phyloP scores from a whole-genome alignment of 2,329 filamentous ascomycete species.

The Trichoderma sp. region DNA sequence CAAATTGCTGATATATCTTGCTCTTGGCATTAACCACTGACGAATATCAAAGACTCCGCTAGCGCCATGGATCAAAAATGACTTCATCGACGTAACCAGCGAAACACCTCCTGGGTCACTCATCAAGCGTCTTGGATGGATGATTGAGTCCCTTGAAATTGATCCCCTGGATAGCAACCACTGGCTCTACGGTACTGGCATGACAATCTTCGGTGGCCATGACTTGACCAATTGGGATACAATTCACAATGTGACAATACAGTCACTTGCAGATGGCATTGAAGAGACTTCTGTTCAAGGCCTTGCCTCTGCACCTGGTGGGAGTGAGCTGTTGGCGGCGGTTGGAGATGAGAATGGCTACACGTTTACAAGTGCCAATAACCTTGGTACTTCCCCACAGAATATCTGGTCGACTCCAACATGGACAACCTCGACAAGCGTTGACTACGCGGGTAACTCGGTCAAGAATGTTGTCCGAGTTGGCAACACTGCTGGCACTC shows the following conservation, averaged over 20 bases:
- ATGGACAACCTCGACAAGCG: slow-evolving; percentile 13
- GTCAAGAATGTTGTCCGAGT: slow-evolving; percentile 21
- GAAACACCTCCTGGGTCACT: slow-evolving; percentile 5
- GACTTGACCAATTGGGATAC: slow-evolving; percentile 16
- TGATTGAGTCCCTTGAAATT: slow-evolving; percentile 23
- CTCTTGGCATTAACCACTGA: not conserved
- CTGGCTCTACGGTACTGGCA: slow-evolving; percentile 21
- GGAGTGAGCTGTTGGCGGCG: slow-evolving; percentile 3
- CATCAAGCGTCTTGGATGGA: slow-evolving; percentile 22
- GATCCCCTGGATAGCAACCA: slow-evolving; percentile 15
- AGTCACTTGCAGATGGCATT: slow-evolving; percentile 18
- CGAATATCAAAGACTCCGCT: not conserved
- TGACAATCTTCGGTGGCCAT: slow-evolving; percentile 20
- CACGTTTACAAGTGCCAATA: slow-evolving; percentile 1
- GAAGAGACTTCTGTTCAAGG: slow-evolving; percentile 14
- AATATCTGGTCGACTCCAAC: slow-evolving; percentile 18
- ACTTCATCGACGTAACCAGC: slow-evolving; percentile 19
- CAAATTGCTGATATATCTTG: not conserved
- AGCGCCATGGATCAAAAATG: slow-evolving; percentile 22
- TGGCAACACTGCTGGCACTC: slow-evolving; percentile 21
- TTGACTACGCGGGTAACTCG: slow-evolving; percentile 18
- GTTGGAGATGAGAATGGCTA: slow-evolving; percentile 16
- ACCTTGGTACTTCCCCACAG: slow-evolving; percentile 14
- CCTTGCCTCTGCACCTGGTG: slow-evolving; percentile 8
- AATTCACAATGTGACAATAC: slow-evolving; percentile 11